These are phyloP conservation scores for Coniochaeta sp. DNA, from an alignment of 2,329 filamentous ascomycete genomes.

Conservation along the genomic window DNA sequence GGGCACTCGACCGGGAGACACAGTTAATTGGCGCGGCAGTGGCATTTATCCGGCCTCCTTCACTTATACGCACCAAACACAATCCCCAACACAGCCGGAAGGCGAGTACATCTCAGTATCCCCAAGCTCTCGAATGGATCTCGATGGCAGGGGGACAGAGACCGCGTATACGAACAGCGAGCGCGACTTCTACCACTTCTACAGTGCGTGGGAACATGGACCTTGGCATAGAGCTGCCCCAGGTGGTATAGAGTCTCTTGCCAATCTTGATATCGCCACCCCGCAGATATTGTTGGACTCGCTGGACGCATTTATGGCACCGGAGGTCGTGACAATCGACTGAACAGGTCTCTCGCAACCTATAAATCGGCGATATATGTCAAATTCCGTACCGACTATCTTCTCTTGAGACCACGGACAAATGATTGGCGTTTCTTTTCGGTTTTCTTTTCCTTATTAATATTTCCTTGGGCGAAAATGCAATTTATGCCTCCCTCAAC, in stretches of 20 bases:
- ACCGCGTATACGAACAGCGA: neutral
- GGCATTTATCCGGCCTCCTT: neutral
- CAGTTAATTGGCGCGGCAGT: conserved; percentile 3
- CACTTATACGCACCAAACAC: conserved; percentile 4
- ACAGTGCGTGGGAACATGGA: neutral
- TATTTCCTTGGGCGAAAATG: neutral
- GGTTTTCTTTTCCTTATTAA: neutral
- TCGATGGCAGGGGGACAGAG: neutral
- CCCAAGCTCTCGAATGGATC: neutral
- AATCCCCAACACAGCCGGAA: neutral
- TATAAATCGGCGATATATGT: neutral
- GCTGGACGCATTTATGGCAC: neutral
- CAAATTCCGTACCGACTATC: neutral
- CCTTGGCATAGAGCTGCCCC: neutral
- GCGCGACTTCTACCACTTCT: neutral
- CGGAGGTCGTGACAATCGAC: neutral
- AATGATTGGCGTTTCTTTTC: neutral
- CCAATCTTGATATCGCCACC: neutral
- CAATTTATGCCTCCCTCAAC: neutral
- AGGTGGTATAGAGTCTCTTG: neutral
- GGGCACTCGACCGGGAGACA: conserved; percentile 9
- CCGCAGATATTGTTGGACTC: neutral
- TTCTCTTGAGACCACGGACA: neutral
- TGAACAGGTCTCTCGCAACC: neutral
- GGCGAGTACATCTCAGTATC: neutral